Evolutionary conservation across 768 basidiomycete species (phyloP), one percentile per base, ranked within the genome.

Genomic region (Boletus barrowsii): DNA sequence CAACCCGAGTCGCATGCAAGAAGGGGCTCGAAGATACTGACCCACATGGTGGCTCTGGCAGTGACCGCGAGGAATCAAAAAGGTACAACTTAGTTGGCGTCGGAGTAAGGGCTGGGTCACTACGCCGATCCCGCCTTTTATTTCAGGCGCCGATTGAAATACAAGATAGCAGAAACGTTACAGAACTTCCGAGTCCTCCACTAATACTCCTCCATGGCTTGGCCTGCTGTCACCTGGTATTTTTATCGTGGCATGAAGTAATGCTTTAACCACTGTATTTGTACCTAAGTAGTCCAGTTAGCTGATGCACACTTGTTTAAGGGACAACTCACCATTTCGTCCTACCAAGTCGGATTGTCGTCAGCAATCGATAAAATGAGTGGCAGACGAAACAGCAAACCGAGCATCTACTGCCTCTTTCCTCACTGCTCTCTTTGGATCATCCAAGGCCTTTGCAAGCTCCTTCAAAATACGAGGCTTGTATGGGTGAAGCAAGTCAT

Each of bases 381-480:
- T 11, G 5, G 3, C 11, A 32, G 29, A 49, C 17, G 30, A 47
- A 49, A 33, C 14, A 41, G 50, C 72, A 29, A 60, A 79, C 80
- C 87, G 64, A 33, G 93, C 87, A 60, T 93, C 86, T 3, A 98
- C 97, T 1, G 94, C 96, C 63, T 90, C 91, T 62, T 83, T 86
- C 49, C 97, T 78, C 9, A 99, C 94, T 3, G 73, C 72, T 54
- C 89, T 77, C 66, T 87, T 88, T n/a, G 90, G 90, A 72, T 98
- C 97, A 66, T 98, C 97, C 44, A 98, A 70, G 5, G 80, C 82
- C 56, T 79, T 83, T 0, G 80, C 86, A 26, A 99, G 76, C 55
- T 87, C 85, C 36, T 83, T 83, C 47, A 98, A 68, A 22, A 97
- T 88, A 0, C 65, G 73, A 3, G 81, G 54, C 69, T 93, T 98